A percentile compares a stretch with the other conserved stretches of the same genome.
Conservation (phyloP, 371 early-diverging fungal species). For the Rhizopus arrhizus region DNA sequence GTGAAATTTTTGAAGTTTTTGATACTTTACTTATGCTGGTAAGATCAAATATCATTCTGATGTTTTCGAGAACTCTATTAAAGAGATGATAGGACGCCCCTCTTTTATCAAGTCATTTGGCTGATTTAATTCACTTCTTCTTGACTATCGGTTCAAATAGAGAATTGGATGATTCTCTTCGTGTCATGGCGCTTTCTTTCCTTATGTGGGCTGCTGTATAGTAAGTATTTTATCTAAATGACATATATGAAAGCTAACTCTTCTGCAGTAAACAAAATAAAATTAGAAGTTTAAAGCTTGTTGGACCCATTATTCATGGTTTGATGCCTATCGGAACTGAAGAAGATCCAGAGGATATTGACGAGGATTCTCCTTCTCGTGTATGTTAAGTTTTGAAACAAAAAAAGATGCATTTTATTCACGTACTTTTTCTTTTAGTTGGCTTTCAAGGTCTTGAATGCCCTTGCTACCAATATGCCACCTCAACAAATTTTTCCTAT, state of each 20-base stretch:
- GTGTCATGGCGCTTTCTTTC: constrained; percentile 83
- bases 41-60: constrained; percentile 4
- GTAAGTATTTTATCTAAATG: constrained; percentile 47
- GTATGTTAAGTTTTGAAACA: constrained; percentile 37
- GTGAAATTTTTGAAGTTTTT: constrained; percentile 83
- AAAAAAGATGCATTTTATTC: constrained; percentile 42
- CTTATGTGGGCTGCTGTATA: constrained; percentile 83
- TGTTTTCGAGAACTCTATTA: not conserved
- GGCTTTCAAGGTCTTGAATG: constrained; percentile 71
- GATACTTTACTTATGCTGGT: constrained; percentile 73
- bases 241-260: not conserved
- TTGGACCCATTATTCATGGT: constrained; percentile 72
- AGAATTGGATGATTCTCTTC: constrained; percentile 66
- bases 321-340: constrained; percentile 85
- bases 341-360: constrained; percentile 81
- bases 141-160: constrained; percentile 70
- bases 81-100: constrained; percentile 65
- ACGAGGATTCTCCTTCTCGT: constrained; percentile 83
- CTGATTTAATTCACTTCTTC: constrained; percentile 79
- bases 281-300: constrained; percentile 78
- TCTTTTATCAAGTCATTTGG: constrained; percentile 74
- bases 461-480: constrained; percentile 77
- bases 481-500: constrained; percentile 87
- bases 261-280: constrained; percentile 71
- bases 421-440: constrained; percentile 24